These are phyloP conservation scores for Tulasnella calospora DNA, from an alignment of 768 basidiomycete genomes.

Conservation along the genomic window DNA sequence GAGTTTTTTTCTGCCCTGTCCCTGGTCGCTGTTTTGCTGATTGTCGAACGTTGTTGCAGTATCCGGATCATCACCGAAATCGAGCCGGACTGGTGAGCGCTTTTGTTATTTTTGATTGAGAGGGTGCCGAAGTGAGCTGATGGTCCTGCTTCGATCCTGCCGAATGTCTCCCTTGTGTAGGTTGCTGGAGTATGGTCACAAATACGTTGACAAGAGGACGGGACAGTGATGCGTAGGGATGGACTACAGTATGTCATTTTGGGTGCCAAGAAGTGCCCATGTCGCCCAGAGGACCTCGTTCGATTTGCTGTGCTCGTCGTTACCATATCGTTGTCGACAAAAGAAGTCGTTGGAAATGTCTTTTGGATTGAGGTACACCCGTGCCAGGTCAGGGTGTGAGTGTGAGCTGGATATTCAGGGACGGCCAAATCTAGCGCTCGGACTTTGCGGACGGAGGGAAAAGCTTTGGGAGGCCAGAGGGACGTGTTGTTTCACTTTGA, in stretches of 20 bases:
- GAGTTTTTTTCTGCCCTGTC: background rate
- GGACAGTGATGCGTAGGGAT: background rate
- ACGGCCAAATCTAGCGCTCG: background rate
- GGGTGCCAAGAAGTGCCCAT: background rate
- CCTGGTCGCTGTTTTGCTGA: background rate
- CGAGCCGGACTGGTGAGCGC: slow-evolving; percentile 80
- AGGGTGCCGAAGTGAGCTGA: slow-evolving; percentile 5
- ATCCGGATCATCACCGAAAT: slow-evolving; percentile 92
- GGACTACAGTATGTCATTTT: background rate
- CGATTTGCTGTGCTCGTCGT: background rate
- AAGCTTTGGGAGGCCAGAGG: background rate
- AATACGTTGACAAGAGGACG: slow-evolving; percentile 39
- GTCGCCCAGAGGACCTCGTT: background rate
- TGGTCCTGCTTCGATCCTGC: background rate
- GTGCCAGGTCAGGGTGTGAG: background rate
- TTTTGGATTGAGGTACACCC: background rate
- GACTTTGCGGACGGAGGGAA: background rate
- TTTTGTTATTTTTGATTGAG: slow-evolving; percentile 8
- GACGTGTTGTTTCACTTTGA: slow-evolving; percentile 8
- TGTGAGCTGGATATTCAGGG: background rate
- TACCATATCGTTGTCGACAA: background rate
- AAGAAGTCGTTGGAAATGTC: background rate
- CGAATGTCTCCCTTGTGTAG: slow-evolving; percentile 33
- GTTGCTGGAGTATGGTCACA: slow-evolving; percentile 51
- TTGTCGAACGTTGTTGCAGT: slow-evolving; percentile 42